Evolutionary conservation across 2,329 filamentous ascomycete genomes (phyloP).

Genomic region (Balansia obtecta): DNA sequence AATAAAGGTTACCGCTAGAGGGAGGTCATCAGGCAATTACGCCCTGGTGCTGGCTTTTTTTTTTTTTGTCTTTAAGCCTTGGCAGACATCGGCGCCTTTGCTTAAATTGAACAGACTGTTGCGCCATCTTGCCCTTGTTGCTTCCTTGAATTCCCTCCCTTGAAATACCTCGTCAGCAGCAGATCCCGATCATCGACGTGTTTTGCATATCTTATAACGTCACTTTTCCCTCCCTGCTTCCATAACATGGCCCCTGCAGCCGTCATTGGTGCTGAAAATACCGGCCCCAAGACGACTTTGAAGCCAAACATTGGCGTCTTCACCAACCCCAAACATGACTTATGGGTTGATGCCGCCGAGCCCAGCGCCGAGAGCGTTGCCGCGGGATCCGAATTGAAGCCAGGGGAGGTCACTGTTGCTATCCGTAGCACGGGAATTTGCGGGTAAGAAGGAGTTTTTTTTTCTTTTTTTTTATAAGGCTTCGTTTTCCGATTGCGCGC

Average conservation of each 20-base stretch:
- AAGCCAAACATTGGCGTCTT: conserved; percentile 93
- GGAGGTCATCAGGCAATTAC: neutral
- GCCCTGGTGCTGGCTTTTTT: neutral
- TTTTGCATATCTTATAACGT: neutral
- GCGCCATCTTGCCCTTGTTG: neutral
- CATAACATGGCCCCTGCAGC: conserved; percentile 2
- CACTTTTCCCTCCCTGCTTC: neutral
- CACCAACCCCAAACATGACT: conserved; percentile 83
- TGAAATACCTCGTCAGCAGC: neutral
- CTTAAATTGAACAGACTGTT: neutral
- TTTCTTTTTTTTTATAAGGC: too few relatives aligned
- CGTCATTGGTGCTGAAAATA: conserved; percentile 3
- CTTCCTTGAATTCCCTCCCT: neutral
- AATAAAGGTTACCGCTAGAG: neutral
- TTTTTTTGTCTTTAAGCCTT: neutral
- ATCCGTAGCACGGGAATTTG: conserved; percentile 95
- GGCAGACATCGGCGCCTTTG: neutral
- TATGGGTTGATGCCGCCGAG: conserved; percentile 73
- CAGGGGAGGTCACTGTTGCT: conserved; percentile 76
- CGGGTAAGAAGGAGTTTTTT: conserved; percentile 43
- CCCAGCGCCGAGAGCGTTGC: conserved; percentile 66
- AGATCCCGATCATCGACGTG: neutral
- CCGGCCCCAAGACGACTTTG: conserved; percentile 16
- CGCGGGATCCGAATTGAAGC: conserved; percentile 54
- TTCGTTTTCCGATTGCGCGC: neutral